Evolutionary conservation across 2,329 filamentous ascomycete species (phyloP).

Genomic region (Fusarium goolgardi): DNA sequence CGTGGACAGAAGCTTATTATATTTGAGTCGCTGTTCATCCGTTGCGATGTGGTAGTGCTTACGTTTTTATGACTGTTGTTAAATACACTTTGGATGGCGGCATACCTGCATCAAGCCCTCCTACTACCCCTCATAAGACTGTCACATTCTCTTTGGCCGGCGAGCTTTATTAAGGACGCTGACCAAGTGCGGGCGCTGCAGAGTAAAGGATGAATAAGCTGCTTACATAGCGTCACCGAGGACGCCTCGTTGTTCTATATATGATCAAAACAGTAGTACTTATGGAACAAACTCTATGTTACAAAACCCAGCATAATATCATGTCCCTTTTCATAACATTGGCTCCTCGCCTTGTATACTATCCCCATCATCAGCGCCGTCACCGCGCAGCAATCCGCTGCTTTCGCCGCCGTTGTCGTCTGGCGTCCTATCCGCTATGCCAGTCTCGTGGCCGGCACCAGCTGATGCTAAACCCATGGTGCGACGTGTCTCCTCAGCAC

Average conservation of each 20-base stretch:
- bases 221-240: constrained; percentile 22
- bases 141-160: constrained; percentile 11
- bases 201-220: constrained; percentile 34
- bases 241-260: not conserved
- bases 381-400: constrained; percentile 56
- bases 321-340: constrained; percentile 41
- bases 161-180: constrained; percentile 33
- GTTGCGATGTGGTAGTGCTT: constrained; percentile 10
- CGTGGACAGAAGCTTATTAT: constrained; percentile 4
- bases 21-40: not conserved
- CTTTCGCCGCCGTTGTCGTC: constrained; percentile 56
- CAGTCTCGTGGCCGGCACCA: constrained; percentile 46
- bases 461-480: constrained; percentile 47
- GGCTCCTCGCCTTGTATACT: constrained; percentile 45
- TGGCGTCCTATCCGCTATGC: constrained; percentile 48
- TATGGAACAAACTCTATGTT: constrained; percentile 17
- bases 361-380: constrained; percentile 51
- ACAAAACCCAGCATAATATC: constrained; percentile 1
- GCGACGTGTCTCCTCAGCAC: constrained; percentile 71
- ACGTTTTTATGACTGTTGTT: constrained; percentile 5
- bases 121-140: constrained; percentile 42
- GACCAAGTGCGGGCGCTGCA: constrained; percentile 32
- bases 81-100: constrained; percentile 21
- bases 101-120: not conserved
- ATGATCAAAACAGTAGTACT: constrained; percentile 5